These are phyloP conservation scores for Bromus sterilis DNA, from an alignment of 176 grass and related monocot species.

Conservation along the genomic window DNA sequence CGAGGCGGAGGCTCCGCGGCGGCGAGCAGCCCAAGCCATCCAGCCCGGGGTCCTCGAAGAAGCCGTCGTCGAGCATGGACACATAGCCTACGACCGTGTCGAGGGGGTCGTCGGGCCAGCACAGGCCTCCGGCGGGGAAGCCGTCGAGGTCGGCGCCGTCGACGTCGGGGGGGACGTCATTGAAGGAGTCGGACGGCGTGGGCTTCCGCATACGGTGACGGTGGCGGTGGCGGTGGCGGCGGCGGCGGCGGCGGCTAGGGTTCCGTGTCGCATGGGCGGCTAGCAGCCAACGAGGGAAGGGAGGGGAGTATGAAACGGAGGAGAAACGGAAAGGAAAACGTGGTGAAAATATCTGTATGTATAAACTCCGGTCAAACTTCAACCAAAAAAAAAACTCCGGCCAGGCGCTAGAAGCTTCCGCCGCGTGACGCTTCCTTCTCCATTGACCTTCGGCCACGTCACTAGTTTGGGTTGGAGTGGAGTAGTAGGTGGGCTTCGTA, in stretches of 20 bases:
- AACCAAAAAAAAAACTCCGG: too few relatives aligned
- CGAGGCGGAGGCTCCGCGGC: not conserved
- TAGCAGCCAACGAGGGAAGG: not conserved
- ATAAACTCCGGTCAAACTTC: not conserved
- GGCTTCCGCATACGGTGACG: not conserved
- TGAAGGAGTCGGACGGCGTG: not conserved
- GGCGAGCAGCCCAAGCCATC: not conserved
- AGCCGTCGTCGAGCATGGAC: not conserved
- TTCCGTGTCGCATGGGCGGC: not conserved
- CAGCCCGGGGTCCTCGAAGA: not conserved
- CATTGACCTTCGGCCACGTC: not conserved
- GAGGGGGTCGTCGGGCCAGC: slow-evolving; percentile 35
- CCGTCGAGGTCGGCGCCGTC: not conserved
- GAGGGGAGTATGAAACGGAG: not conserved
- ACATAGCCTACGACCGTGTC: slow-evolving; percentile 10
- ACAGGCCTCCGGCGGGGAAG: not conserved
- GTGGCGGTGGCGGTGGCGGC: too few relatives aligned
- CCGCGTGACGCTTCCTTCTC: not conserved
- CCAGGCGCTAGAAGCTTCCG: not conserved
- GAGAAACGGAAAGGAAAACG: not conserved
- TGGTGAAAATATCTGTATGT: not conserved
- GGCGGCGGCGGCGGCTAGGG: slow-evolving; percentile 11
- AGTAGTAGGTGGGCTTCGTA: not conserved
- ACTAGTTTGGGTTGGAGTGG: too few relatives aligned
- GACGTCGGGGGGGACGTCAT: slow-evolving; percentile 12